Conservation (phyloP, 768 basidiomycete genomes). For the Ramaria sp. region DNA sequence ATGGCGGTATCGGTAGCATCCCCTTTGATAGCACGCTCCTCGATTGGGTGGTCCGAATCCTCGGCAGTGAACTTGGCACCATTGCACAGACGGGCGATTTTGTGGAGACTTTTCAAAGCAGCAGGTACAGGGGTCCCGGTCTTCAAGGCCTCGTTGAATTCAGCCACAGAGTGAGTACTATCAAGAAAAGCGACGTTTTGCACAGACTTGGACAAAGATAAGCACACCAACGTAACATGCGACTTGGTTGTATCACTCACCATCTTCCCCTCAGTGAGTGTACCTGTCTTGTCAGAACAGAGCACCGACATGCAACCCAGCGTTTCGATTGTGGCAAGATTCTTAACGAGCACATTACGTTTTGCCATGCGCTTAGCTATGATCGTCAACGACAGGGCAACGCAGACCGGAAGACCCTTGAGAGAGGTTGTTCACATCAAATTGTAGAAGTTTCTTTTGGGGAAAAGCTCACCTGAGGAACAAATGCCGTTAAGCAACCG, state of each 20-base stretch:
- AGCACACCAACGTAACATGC: not conserved
- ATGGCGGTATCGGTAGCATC: slow-evolving; percentile 46
- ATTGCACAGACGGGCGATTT: slow-evolving; percentile 45
- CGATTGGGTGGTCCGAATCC: slow-evolving; percentile 16
- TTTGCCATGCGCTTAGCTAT: slow-evolving; percentile 30
- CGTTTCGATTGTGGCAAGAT: slow-evolving; percentile 42
- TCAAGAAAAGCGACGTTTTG: slow-evolving; percentile 29
- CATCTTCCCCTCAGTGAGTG: slow-evolving; percentile 26
- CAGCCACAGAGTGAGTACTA: slow-evolving; percentile 11
- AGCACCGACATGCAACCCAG: slow-evolving; percentile 41
- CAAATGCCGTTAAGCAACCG: not conserved
- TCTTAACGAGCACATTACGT: slow-evolving; percentile 37
- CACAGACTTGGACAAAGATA: slow-evolving; percentile 22
- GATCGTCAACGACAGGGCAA: slow-evolving; percentile 11
- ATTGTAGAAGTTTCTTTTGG: not conserved
- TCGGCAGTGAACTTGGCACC: slow-evolving; percentile 37
- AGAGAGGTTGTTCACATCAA: slow-evolving; percentile 15
- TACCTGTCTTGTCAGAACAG: slow-evolving; percentile 48
- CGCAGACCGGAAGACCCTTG: slow-evolving; percentile 16
- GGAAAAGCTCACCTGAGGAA: not conserved
- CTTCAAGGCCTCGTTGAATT: not conserved
- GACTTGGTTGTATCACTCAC: slow-evolving; percentile 13
- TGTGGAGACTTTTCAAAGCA: slow-evolving; percentile 22
- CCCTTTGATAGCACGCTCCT: slow-evolving; percentile 27
- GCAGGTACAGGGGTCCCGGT: slow-evolving; percentile 8